Conservation (phyloP, 768 basidiomycete genomes). For the Mrakia blollopis region DNA sequence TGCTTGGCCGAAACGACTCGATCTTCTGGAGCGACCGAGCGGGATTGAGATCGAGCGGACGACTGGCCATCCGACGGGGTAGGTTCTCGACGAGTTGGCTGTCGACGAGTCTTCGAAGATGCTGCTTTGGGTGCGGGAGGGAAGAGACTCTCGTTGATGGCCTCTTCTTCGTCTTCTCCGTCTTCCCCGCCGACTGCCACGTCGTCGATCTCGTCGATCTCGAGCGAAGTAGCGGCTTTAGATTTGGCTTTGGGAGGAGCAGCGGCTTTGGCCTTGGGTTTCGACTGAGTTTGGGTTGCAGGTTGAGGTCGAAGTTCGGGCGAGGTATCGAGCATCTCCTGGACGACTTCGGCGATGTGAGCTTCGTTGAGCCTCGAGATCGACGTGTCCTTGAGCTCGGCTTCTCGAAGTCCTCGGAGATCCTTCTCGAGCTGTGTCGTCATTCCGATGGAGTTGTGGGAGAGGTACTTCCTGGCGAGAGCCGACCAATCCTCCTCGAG, state of each 20-base stretch:
- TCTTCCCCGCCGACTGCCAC: neutral
- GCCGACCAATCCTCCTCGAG: conserved; percentile 23
- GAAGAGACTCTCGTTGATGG: neutral
- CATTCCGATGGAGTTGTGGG: neutral
- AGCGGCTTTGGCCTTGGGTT: too few species aligned
- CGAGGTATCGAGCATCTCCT: conserved; percentile 14
- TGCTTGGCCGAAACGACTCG: neutral
- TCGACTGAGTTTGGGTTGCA: too few species aligned
- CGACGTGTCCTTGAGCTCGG: neutral
- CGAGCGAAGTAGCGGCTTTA: neutral
- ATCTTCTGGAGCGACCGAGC: conserved; percentile 1
- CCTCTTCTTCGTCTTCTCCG: neutral
- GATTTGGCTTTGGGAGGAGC: neutral
- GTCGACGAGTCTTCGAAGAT: too few species aligned
- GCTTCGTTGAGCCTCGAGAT: conserved; percentile 6
- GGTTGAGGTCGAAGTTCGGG: conserved; percentile 7
- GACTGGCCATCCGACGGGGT: neutral
- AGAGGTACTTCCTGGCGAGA: conserved; percentile 17
- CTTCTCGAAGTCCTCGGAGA: conserved; percentile 11
- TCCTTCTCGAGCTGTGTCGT: conserved; percentile 6
- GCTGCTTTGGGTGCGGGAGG: too few species aligned
- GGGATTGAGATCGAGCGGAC: neutral
- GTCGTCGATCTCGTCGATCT: neutral
- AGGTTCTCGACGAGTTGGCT: neutral
- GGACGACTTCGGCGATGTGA: conserved; percentile 19